Conservation (phyloP, 2,329 filamentous ascomycete genomes). For the Fonsecaea monophora region DNA sequence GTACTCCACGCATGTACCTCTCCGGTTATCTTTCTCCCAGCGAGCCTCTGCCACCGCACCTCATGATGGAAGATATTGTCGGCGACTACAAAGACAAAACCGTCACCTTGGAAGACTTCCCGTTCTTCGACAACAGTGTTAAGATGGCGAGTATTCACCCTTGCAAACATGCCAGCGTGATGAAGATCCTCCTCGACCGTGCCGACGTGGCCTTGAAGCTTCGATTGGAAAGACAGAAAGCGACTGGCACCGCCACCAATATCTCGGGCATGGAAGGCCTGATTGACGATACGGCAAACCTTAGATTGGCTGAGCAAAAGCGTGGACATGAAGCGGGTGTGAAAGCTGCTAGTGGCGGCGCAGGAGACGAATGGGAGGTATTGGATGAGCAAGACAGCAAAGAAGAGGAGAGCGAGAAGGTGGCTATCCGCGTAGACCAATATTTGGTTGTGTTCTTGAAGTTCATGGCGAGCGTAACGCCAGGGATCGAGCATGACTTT, state of each 20-base stretch:
- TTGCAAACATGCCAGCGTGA: constrained; percentile 95
- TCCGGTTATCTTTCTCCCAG: constrained; percentile 84
- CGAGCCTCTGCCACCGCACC: constrained; percentile 78
- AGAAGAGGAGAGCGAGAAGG: constrained; percentile 54
- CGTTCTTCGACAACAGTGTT: constrained; percentile 86
- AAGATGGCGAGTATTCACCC: constrained; percentile 98
- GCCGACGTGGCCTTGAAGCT: constrained; percentile 92
- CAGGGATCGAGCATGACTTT: constrained; percentile 96
- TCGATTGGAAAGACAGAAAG: constrained; percentile 78
- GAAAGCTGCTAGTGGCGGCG: constrained; percentile 48
- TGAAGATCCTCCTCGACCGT: constrained; percentile 96
- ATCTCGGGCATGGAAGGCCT: constrained; percentile 78
- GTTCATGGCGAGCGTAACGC: constrained; percentile 89
- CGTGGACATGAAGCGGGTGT: constrained; percentile 50
- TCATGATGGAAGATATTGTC: constrained; percentile 97
- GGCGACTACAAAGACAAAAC: constrained; percentile 99
- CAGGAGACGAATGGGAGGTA: constrained; percentile 69
- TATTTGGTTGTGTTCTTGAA: constrained; percentile 61
- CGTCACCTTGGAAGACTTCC: constrained; percentile 96
- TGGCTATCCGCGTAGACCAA: constrained; percentile 59
- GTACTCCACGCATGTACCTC: constrained; percentile 91
- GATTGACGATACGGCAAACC: constrained; percentile 75
- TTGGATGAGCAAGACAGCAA: constrained; percentile 56
- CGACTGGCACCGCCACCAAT: constrained; percentile 60
- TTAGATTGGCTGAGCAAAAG: constrained; percentile 50